A percentile compares a stretch with the other conserved stretches of the same genome.
phyloP scores from a whole-genome alignment of 768 basidiomycete species.

The Termitomyces sp. region DNA sequence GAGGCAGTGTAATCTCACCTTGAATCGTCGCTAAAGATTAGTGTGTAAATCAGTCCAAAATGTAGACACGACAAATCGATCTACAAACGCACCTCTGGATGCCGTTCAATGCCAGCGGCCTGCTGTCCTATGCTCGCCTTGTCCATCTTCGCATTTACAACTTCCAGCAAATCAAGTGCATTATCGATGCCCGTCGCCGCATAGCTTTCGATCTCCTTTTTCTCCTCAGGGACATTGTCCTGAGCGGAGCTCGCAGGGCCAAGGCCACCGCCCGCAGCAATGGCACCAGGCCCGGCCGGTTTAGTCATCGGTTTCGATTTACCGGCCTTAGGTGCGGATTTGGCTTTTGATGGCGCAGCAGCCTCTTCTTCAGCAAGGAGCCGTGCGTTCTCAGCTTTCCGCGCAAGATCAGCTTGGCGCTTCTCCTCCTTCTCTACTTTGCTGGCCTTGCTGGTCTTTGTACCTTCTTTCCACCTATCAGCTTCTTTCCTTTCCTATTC shows the following conservation, averaged over 20 bases:
- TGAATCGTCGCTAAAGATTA: conserved; percentile 70
- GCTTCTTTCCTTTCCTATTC: conserved; percentile 68
- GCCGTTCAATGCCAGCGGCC: conserved; percentile 81
- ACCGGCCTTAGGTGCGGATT: conserved; percentile 58
- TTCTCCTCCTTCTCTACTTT: conserved; percentile 78
- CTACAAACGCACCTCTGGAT: conserved; percentile 71
- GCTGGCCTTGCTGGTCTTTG: conserved; percentile 52
- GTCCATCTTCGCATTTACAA: conserved; percentile 89
- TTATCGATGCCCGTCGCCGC: conserved; percentile 87
- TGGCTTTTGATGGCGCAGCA: conserved; percentile 46
- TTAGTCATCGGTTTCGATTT: conserved; percentile 50
- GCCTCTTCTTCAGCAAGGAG: conserved; percentile 89
- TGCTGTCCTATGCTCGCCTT: conserved; percentile 87
- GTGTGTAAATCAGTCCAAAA: conserved; percentile 7
- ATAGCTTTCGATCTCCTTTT: conserved; percentile 56
- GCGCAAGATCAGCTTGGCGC: conserved; percentile 71
- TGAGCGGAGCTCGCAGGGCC: conserved; percentile 16
- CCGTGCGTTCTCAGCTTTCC: conserved; percentile 83
- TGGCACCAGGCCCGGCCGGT: conserved; percentile 81
- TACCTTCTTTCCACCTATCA: conserved; percentile 57
- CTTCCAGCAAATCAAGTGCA: conserved; percentile 81
- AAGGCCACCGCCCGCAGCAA: conserved; percentile 65
- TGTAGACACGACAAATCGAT: neutral
- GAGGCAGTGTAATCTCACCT: conserved; percentile 37
- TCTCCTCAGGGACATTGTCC: conserved; percentile 18